Evolutionary conservation across 306 rosid genomes (phyloP).

Genomic region (Cicer bijugum): DNA sequence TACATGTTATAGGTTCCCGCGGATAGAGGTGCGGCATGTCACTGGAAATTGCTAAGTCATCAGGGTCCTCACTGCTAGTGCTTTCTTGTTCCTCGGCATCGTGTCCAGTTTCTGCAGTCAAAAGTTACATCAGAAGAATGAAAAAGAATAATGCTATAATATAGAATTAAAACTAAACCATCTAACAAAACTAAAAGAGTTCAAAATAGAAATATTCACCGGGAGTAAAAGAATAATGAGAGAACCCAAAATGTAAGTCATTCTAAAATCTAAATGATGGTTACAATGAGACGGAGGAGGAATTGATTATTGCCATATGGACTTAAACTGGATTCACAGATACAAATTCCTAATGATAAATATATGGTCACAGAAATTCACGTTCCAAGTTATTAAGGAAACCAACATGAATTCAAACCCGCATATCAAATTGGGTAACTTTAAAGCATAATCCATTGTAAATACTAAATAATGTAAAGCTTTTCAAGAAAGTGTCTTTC

Average conservation of each 20-base stretch:
- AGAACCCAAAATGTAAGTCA: conserved; percentile 11
- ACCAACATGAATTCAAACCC: conserved; percentile 24
- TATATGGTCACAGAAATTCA: neutral
- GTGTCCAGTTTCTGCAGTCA: conserved; percentile 59
- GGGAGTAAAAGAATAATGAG: neutral
- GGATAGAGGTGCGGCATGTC: conserved; percentile 71
- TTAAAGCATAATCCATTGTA: conserved; percentile 21
- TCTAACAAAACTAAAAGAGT: conserved; percentile 13
- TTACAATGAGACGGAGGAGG: conserved; percentile 20
- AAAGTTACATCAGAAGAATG: conserved; percentile 46
- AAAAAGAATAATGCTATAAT: conserved; percentile 29
- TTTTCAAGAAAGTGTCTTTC: conserved; percentile 7
- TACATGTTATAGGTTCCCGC: conserved; percentile 59
- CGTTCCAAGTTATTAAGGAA: conserved; percentile 19
- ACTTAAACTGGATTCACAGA: conserved; percentile 23
- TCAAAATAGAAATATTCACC: conserved; percentile 20
- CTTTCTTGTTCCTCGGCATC: conserved; percentile 68
- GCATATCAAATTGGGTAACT: conserved; percentile 2
- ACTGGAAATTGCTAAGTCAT: conserved; percentile 66
- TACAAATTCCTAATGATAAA: conserved; percentile 24
- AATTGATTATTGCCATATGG: conserved; percentile 2
- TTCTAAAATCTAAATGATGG: conserved; percentile 33
- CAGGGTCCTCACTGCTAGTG: conserved; percentile 73
- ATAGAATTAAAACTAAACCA: conserved; percentile 10
- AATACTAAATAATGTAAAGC: conserved; percentile 2